These are phyloP conservation scores for Eucommia ulmoides DNA, from an alignment of 257 asterid species.

Conservation along the genomic window DNA sequence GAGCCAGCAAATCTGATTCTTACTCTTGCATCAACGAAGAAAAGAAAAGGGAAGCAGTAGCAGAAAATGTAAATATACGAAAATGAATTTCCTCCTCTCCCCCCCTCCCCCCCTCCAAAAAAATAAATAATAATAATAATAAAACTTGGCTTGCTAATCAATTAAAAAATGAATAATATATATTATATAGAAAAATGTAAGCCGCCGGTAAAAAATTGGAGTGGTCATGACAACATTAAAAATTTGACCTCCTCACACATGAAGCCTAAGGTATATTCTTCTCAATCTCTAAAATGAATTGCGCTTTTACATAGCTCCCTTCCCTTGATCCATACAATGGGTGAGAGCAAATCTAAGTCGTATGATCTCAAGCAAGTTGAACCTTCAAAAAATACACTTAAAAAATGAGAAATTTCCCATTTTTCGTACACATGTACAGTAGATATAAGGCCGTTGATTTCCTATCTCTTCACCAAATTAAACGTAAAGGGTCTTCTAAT, in stretches of 20 bases:
- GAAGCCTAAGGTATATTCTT: conserved; percentile 17
- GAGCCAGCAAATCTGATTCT: too few relatives aligned
- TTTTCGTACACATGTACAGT: conserved; percentile 64
- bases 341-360: conserved; percentile 25
- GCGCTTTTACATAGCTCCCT: conserved; percentile 18
- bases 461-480: conserved; percentile 24
- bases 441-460: conserved; percentile 23
- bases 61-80: too few relatives aligned
- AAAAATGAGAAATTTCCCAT: conserved; percentile 28
- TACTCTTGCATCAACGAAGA: too few relatives aligned
- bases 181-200: too few relatives aligned
- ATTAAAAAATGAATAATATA: too few relatives aligned
- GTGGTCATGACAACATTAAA: conserved; percentile 13
- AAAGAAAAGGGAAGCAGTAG: too few relatives aligned
- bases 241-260: conserved; percentile 13
- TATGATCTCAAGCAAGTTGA: conserved; percentile 29
- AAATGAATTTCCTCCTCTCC: not conserved
- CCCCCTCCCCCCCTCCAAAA: not conserved
- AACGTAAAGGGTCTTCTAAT: too few relatives aligned
- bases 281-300: conserved; percentile 21
- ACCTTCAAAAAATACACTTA: conserved; percentile 21
- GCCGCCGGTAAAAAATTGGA: too few relatives aligned
- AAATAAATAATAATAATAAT: too few relatives aligned
- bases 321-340: conserved; percentile 16
- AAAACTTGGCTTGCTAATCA: too few relatives aligned